Conservation (phyloP, 495 filamentous ascomycete genomes). For the Podospora pseudocomata region DNA sequence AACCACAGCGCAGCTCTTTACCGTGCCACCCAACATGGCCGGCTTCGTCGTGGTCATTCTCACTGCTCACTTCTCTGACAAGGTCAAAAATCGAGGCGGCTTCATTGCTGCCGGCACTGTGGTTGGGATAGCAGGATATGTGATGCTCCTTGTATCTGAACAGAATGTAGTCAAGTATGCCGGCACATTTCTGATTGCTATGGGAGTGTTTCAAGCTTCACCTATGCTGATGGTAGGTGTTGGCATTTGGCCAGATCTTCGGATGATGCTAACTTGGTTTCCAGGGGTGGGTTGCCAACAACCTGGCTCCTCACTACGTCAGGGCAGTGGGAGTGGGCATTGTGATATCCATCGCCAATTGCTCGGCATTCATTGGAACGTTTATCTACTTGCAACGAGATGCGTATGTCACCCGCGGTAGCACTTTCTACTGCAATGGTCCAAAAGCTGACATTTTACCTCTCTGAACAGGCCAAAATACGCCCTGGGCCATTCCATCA, state of each 20-base stretch:
- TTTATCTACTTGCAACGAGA: conserved; percentile 48
- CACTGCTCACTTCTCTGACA: conserved; percentile 49
- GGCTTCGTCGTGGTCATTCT: conserved; percentile 45
- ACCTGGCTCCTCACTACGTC: conserved; percentile 47
- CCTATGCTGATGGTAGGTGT: conserved; percentile 49
- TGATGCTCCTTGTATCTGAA: conserved; percentile 49
- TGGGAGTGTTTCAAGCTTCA: conserved; percentile 58
- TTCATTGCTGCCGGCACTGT: conserved; percentile 50
- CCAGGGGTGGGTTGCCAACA: conserved; percentile 41
- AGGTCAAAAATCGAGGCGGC: conserved; percentile 43
- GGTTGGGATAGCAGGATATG: conserved; percentile 51
- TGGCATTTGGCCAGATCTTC: no score
- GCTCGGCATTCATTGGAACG: conserved; percentile 50
- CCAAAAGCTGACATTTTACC: not conserved
- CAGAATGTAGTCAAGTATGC: conserved; percentile 51
- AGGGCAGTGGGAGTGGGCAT: conserved; percentile 47
- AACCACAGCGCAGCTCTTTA: conserved; percentile 52
- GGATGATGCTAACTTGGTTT: conserved; percentile 4
- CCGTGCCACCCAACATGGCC: conserved; percentile 52
- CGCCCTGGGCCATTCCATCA: conserved; percentile 45
- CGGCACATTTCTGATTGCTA: conserved; percentile 56
- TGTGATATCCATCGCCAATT: conserved; percentile 41
- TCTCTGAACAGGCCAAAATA: conserved; percentile 38
- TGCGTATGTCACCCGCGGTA: conserved; percentile 30
- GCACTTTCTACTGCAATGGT: not conserved